Percentiles rank a stretch among this genome's conserved stretches.
Conservation (phyloP, 208 protist species). For the Crithidia mellificae region DNA sequence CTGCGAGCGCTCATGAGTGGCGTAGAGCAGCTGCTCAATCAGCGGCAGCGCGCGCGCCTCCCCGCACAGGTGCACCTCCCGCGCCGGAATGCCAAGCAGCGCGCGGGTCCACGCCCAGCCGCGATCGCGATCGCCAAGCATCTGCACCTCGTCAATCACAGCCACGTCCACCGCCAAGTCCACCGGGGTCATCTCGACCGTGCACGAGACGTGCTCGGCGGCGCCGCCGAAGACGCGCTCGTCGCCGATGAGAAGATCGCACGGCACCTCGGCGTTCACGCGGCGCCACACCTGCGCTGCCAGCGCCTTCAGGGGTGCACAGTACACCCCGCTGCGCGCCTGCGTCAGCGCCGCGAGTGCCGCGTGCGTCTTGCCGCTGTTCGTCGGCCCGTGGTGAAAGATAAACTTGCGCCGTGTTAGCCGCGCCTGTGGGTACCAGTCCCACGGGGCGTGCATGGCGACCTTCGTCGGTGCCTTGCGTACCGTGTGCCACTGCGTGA, state of each 20-base stretch:
- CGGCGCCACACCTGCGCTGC: constrained; percentile 91
- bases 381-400: constrained; percentile 94
- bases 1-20: constrained; percentile 62
- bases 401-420: constrained; percentile 76
- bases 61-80: constrained; percentile 92
- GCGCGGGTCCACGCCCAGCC: constrained; percentile 96
- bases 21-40: constrained; percentile 65
- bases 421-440: constrained; percentile 85
- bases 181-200: constrained; percentile 89
- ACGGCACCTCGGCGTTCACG: constrained; percentile 78
- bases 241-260: constrained; percentile 94
- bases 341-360: constrained; percentile 67
- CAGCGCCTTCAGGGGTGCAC: constrained; percentile 93
- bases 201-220: constrained; percentile 88
- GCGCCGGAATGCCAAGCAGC: constrained; percentile 88
- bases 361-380: constrained; percentile 94
- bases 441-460: constrained; percentile 72
- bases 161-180: constrained; percentile 82
- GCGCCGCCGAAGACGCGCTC: constrained; percentile 73
- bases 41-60: constrained; percentile 76
- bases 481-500: constrained; percentile 68
- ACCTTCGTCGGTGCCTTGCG: constrained; percentile 57
- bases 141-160: constrained; percentile 96
- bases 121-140: constrained; percentile 88
- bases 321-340: constrained; percentile 89